Percentiles rank a stretch among this genome's conserved stretches.
Conservation (phyloP, 768 basidiomycete genomes). For the Dendrothele bispora region DNA sequence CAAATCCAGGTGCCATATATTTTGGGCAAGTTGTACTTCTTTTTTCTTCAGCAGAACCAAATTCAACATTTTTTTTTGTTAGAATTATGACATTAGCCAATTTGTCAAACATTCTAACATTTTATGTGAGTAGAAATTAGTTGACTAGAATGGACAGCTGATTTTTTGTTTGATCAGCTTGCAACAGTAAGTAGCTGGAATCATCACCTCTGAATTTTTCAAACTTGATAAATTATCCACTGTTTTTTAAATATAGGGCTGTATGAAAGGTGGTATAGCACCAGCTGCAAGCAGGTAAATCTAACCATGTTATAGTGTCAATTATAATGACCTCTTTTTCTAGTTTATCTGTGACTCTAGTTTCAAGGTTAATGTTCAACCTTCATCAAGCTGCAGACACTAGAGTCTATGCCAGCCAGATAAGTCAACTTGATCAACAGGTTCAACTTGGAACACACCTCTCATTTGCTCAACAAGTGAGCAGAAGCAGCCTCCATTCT, state of each 20-base stretch:
- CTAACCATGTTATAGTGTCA: no score
- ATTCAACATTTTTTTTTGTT: not conserved
- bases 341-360: not conserved
- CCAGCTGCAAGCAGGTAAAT: constrained; percentile 2
- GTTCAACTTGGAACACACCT: no score
- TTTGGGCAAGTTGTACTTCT: not conserved
- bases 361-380: constrained; percentile 1
- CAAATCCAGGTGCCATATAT: not conserved
- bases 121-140: constrained; percentile 1
- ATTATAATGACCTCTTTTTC: not conserved
- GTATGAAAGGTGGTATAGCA: not conserved
- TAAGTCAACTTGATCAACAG: no score
- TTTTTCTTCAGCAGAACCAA: no score
- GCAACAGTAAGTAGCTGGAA: no score
- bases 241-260: not conserved
- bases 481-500: no score
- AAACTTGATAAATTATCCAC: not conserved
- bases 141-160: no score
- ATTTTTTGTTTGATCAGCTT: no score
- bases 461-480: no score
- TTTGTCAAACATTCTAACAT: not conserved
- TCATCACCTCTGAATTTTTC: no score
- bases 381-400: not conserved
- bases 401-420: not conserved
- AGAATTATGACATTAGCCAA: not conserved